Conservation (phyloP, 306 rosid species). For the Hippophae rhamnoides region DNA sequence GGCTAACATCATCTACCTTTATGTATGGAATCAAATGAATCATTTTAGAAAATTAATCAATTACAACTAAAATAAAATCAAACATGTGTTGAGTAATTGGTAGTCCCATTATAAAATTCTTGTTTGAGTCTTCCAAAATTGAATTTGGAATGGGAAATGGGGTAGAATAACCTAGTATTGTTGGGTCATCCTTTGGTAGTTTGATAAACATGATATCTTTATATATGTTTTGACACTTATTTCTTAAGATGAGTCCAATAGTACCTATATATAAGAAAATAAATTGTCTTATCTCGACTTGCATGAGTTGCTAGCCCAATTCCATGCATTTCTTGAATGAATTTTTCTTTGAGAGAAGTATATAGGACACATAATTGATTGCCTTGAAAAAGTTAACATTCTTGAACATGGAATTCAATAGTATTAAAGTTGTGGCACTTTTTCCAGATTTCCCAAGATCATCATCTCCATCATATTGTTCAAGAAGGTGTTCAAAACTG, state of each 20-base stretch:
- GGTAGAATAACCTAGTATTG: not conserved
- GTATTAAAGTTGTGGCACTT: not conserved
- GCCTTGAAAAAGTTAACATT: too few relatives aligned
- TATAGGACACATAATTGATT: not conserved
- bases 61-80: not conserved
- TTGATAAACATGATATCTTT: too few relatives aligned
- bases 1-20: not conserved
- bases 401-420: too few relatives aligned
- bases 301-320: not conserved
- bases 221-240: too few relatives aligned
- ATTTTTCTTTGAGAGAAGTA: not conserved
- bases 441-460: not conserved
- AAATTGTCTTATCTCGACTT: not conserved
- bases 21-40: not conserved
- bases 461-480: not conserved
- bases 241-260: not conserved
- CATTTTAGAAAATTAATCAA: too few relatives aligned
- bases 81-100: too few relatives aligned
- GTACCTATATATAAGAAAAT: too few relatives aligned
- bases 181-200: not conserved
- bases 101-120: too few relatives aligned
- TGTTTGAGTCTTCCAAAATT: too few relatives aligned
- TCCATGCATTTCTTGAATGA: not conserved
- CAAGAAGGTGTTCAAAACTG: not conserved
- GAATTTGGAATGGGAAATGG: not conserved